Base-by-base conservation (phyloP, 352 stramenopile species). In the Globisporangium camurandrum region DNA sequence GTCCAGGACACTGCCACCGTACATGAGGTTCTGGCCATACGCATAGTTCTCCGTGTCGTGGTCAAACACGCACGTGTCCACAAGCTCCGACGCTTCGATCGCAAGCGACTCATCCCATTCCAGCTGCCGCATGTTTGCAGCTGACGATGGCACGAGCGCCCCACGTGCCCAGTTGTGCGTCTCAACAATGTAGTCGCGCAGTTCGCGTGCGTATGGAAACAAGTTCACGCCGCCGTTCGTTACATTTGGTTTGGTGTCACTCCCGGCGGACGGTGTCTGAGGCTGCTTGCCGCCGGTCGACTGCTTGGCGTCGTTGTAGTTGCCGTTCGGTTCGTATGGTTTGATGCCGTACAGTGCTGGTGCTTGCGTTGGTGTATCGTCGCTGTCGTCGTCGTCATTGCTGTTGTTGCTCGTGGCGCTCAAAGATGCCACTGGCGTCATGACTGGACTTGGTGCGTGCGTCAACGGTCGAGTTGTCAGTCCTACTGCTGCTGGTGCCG, bases 21-120 rank as follows among this genome's bases (percentile, higher is more conserved):
- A 66, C 60, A 72, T 67, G 37, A 72, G 61, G 41, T 72, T 72
- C 45, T 72, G 64, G 2, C 64, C 57, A 48, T 72, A 72, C 26
- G 59, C 51, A 43, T 68, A 68, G 48, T 58, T 59, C 39, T 72
- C 64, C 19, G 64, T 72, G 50, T 62, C 54, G 54, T 72, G 64
- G 17, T 56, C 57, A 48, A 72, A 72, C 19, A 67, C 54, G 28
- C 64, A 72, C 30, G 57, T 69, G 43, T 72, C 49, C 22, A 69
- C 64, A 12, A 69, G 61, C 46, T 72, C 64, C 12, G 49, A 52
- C 3, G 64, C 64, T 45, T 72, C 64, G 45, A 72, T 67, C 37
- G 64, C 64, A 22, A 72, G 64, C 19, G 49, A 45, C 23, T 72
- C 64, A 45, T 69, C 54, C 64, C 64, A 72, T 22, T 45, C 36